Evolutionary conservation across 2,329 filamentous ascomycete genomes (phyloP), one percentile per base, ranked within the genome.

Genomic region (Sporothrix mexicana): DNA sequence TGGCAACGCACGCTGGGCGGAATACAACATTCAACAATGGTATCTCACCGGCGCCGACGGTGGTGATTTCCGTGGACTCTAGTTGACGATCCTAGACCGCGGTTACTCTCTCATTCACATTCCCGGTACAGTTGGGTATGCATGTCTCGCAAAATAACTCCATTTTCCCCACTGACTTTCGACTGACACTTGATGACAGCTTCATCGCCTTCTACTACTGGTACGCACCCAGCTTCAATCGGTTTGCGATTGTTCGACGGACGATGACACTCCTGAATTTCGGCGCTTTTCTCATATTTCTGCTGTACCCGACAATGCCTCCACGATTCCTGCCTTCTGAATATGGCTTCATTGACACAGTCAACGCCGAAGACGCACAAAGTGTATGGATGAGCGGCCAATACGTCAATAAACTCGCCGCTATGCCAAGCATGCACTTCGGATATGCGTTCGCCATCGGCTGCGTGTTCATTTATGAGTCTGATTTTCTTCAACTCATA

Each of bases 141-240:
- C 41, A 47, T 76, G 9, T 23, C 20, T 12, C 53, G 30, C 30
- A 36, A 36, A 36, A 36, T 36, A 36, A 36, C 7, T 36, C 7
- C 7, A 7, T 23, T n/a, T 43, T 30, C 41, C 0, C 5, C 45
- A 62, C 0, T 17, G n/a, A 30, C 45, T 53, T 66, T 5, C 36
- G 20, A 36, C 53, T 8, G 8, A 43, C 20, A 20, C 8, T 45
- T 20, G 23, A 20, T 41, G n/a, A 57, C 64, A 89, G 88, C 72
- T 90, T 90, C 78, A 87, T 90, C 70, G 88, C 86, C 59, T 91
- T 87, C 85, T 90, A 88, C 79, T 91, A 90, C 79, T 88, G 87
- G 78, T 84, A 85, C 57, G 87, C 88, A 3, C 81, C 81, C 0
- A 81, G 79, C 1, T 79, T 80, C 70, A 76, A 77, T 25, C 80